A percentile compares a stretch with the other conserved stretches of the same genome.
These are phyloP conservation scores for Polytrichum formosum DNA, from an alignment of 225 moss, liverwort and hornwort species.

Conservation along the genomic window DNA sequence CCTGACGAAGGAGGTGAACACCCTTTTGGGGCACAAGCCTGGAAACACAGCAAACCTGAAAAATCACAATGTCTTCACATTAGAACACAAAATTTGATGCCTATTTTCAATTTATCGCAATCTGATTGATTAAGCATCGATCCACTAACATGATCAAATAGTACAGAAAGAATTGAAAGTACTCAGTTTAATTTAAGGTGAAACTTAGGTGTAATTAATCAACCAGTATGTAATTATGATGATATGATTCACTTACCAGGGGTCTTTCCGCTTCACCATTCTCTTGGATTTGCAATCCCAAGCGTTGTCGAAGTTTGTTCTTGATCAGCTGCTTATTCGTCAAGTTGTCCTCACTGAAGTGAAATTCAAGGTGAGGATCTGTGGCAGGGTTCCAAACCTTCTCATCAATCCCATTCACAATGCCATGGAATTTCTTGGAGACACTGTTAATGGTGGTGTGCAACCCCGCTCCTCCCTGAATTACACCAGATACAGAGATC, in stretches of 20 bases:
- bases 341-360: constrained; percentile 46
- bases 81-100: too few relatives aligned
- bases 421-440: constrained; percentile 69
- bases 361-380: constrained; percentile 60
- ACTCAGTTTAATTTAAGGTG: too few relatives aligned
- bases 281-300: constrained; percentile 43
- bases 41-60: constrained; percentile 83
- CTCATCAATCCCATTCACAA: constrained; percentile 88
- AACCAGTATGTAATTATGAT: too few relatives aligned
- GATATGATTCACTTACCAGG: constrained; percentile 34
- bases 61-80: not conserved
- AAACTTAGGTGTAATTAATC: too few relatives aligned
- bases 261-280: constrained; percentile 54
- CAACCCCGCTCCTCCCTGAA: constrained; percentile 75
- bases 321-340: constrained; percentile 67
- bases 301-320: constrained; percentile 39
- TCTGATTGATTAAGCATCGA: too few relatives aligned
- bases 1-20: constrained; percentile 71
- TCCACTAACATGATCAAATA: too few relatives aligned
- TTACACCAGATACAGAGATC: too few relatives aligned
- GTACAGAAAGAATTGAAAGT: too few relatives aligned
- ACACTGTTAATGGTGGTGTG: constrained; percentile 62
- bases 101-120: too few relatives aligned
- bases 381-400: constrained; percentile 82
- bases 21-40: constrained; percentile 95